Conservation (phyloP, 2,329 filamentous ascomycete genomes). For the Pseudocercospora fuligena region DNA sequence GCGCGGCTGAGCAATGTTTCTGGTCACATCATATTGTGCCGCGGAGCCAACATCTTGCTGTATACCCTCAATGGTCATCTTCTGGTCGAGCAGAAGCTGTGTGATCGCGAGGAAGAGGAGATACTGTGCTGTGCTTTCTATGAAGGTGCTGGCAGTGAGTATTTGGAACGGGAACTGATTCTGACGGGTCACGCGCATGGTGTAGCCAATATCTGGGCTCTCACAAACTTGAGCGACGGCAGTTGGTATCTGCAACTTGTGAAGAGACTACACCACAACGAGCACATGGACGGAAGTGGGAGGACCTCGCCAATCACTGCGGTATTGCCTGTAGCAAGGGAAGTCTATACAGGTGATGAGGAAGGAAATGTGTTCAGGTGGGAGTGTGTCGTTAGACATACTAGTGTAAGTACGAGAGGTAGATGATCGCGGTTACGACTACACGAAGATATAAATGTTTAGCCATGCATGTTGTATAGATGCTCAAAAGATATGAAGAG, state of each 20-base stretch:
- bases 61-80: constrained; percentile 88
- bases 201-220: constrained; percentile 75
- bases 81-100: constrained; percentile 81
- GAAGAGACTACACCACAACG: constrained; percentile 68
- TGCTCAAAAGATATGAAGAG: not conserved
- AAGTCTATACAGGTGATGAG: constrained; percentile 93
- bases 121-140: constrained; percentile 89
- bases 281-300: constrained; percentile 72
- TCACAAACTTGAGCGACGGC: constrained; percentile 60
- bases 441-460: not conserved
- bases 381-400: constrained; percentile 40
- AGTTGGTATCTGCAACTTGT: constrained; percentile 79
- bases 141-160: constrained; percentile 87
- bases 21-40: constrained; percentile 86
- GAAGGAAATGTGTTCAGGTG: constrained; percentile 72
- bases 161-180: constrained; percentile 82
- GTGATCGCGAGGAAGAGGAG: constrained; percentile 67
- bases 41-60: constrained; percentile 73
- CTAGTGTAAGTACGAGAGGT: constrained; percentile 24
- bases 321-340: constrained; percentile 79
- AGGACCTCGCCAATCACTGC: constrained; percentile 78
- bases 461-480: not conserved
- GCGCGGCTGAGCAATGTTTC: constrained; percentile 88
- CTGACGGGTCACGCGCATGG: constrained; percentile 88
- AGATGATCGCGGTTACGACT: not conserved